Base-by-base conservation (phyloP, 2,329 filamentous ascomycete genomes). In the Dactylellina leptospora region DNA sequence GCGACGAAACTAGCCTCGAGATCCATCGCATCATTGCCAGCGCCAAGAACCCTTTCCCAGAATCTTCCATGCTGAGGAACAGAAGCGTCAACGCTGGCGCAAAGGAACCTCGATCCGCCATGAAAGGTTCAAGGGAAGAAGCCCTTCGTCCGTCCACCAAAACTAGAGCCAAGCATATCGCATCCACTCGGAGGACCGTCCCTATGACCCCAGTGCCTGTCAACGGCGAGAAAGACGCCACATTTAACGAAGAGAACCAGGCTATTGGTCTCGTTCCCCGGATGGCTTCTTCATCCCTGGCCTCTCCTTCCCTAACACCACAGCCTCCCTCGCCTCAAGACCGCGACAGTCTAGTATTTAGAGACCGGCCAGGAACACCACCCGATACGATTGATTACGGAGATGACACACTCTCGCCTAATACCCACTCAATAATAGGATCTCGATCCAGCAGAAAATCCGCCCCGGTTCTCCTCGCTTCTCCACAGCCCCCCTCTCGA, bases 241-340 rank as follows among this genome's bases (percentile, higher is more conserved):
- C 66, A 16, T 71, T 71, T 38, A 58, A 71, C 16, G 66, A 71
- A 23, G 66, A 71, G 56, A 71, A 71, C 28, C 66, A 71, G 16
- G 66, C 40, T 9, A 61, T 71, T 22, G 66, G 66, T 5, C 28
- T 71, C 10, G 66, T 38, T 16, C 51, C 50, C 3, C 66, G 58
- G 16, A 16, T 71, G 4, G 56, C 38, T 10, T 70, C 64, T 8
- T 44, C 61, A 16, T 68, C 62, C 11, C 30, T 69, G 8, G 54
- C 44, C 30, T 70, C 64, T 13, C 56, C 56, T 0, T 71, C 64
- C 4, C 56, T 48, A 2, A 59, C 51, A 20, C 66, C 66, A 2
- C 48, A 63, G 25, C 58, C 66, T 13, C 5, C 20, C 22, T 20
- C 42, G 11, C 48, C 22, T 5, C 42, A 54, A 18, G 40, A 50